A percentile compares a stretch with the other conserved stretches of the same genome.
Evolutionary conservation across 805 yeast species (phyloP).

Genomic region (Saturnispora sekii): DNA sequence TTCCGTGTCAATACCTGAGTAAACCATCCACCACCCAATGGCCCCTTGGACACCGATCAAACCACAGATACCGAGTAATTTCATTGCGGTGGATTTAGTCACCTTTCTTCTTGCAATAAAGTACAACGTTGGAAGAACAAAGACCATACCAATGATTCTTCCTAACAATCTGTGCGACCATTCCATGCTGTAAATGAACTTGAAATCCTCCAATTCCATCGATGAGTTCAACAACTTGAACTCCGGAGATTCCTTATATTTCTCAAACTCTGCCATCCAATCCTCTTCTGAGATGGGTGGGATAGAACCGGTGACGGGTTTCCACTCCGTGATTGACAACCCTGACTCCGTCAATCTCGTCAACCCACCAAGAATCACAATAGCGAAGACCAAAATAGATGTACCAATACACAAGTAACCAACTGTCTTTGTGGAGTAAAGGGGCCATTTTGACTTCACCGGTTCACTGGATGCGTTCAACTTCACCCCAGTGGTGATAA

Average conservation of each 20-base stretch:
- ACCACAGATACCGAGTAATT: conserved; percentile 63
- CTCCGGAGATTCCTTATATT: conserved; percentile 83
- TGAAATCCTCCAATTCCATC: conserved; percentile 83
- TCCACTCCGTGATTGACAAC: conserved; percentile 95
- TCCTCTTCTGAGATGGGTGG: conserved; percentile 78
- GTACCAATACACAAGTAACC: conserved; percentile 88
- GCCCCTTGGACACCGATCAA: conserved; percentile 89
- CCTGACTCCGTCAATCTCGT: conserved; percentile 96
- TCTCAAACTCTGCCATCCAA: conserved; percentile 78
- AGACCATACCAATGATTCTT: conserved; percentile 75
- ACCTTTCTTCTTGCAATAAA: conserved; percentile 61
- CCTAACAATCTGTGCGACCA: conserved; percentile 96
- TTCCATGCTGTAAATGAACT: conserved; percentile 93
- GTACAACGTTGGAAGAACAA: conserved; percentile 78
- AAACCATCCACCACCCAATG: conserved; percentile 99
- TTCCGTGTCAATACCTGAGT: conserved; percentile 81
- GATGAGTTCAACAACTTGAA: conserved; percentile 82
- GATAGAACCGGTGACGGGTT: conserved; percentile 88
- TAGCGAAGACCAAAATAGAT: conserved; percentile 84
- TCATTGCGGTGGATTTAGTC: conserved; percentile 53
- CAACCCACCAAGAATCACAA: conserved; percentile 92
- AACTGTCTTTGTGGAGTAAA: conserved; percentile 46
- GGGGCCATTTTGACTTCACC: conserved; percentile 24
- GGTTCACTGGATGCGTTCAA: too few species aligned
- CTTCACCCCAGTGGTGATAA: too few species aligned